Evolutionary conservation across 2,329 filamentous ascomycete genomes (phyloP), one percentile per base, ranked within the genome.

Genomic region (Ophioceras dolichostomum): DNA sequence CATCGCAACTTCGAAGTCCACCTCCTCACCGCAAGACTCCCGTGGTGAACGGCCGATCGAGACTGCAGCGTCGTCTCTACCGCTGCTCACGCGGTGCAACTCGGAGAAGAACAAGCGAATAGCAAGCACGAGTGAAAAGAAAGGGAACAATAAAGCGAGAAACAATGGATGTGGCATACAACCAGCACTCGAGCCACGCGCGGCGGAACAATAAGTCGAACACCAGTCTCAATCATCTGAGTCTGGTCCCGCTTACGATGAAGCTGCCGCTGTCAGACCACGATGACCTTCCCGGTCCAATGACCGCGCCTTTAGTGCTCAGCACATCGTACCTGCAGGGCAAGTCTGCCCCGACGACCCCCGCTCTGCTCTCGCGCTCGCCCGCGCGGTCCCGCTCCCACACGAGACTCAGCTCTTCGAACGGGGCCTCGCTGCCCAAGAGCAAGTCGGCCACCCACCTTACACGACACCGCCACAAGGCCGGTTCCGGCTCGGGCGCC

Each of bases 401-500:
- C 30, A 61, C 60, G 40, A 61, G 62, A 44, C 57, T 52, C 13
- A 49, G 58, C 37, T 62, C 60, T 13, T 40, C 41, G 24, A 29
- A 35, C 10, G 47, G 46, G 35, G 44, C 48, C 39, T 47, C 58
- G 10, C 53, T 78, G 6, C 53, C 64, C 21, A 81, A 78, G 58
- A 78, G 73, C 57, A 79, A 76, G 55, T 81, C 76, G 1, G 68
- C 74, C 31, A 70, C 68, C 2, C 68, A 80, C 34, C 62, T 80
- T 21, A 34, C 44, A 8, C 36, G 39, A 12, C 37, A 45, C 20
- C 36, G 41, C 13, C 40, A 42, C 29, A 19, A 31, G 14, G 44
- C 44, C 29, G 49, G 46, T 39, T 41, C 47, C 32, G 41, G 45
- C 26, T 39, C 42, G 33, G 47, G 44, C 32, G 39, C 43, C 27